Evolutionary conservation across 495 filamentous ascomycete species (phyloP).

Genomic region (Daldinia grandis): DNA sequence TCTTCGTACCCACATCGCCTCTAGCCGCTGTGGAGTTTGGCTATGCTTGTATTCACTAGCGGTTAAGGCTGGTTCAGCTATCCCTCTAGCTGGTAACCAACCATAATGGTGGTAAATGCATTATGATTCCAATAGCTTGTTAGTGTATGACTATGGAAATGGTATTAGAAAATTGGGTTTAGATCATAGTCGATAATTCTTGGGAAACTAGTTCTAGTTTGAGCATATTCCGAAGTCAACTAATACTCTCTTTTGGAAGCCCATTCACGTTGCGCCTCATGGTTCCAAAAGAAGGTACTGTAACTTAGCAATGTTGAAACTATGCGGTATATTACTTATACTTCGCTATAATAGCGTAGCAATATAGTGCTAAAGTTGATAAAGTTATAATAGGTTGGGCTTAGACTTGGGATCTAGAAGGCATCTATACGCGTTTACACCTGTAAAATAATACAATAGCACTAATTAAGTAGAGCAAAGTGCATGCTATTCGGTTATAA

Average conservation of each 20-base stretch:
- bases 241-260: background rate
- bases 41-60: background rate
- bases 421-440: constrained; percentile 6
- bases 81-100: constrained; percentile 2
- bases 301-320: background rate
- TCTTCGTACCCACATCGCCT: constrained; percentile 21
- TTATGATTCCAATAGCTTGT: background rate
- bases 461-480: background rate
- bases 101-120: background rate
- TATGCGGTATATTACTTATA: background rate
- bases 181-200: background rate
- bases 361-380: background rate
- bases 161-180: background rate
- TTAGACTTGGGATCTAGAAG: background rate
- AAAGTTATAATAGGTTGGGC: too few species aligned
- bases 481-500: constrained; percentile 14
- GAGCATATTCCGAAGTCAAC: background rate
- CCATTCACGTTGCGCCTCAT: too few species aligned
- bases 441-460: background rate
- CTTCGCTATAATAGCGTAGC: background rate
- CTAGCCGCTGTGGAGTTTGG: background rate
- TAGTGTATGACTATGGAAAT: background rate
- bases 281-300: too few species aligned
- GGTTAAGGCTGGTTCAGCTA: constrained; percentile 30
- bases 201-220: background rate